Evolutionary conservation across 192 early-diverging fungal species (phyloP).

Genomic region (Funneliformis mosseae): DNA sequence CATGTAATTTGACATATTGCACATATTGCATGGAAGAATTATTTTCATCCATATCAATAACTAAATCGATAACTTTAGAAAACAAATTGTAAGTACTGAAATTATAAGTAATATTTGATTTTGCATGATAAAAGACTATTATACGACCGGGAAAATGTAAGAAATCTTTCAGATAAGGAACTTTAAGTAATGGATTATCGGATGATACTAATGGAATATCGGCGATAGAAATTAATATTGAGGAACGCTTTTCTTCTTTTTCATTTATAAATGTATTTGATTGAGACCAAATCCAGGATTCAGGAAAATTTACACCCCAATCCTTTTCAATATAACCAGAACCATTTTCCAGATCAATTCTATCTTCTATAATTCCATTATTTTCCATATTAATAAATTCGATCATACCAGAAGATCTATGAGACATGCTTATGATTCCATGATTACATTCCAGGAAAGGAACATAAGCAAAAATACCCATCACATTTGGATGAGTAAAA

Average conservation of each 20-base stretch:
- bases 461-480: slow-evolving; percentile 49
- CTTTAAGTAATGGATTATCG: not conserved
- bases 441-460: slow-evolving; percentile 56
- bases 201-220: slow-evolving; percentile 25
- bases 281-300: slow-evolving; percentile 56
- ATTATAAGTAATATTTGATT: slow-evolving; percentile 45
- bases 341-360: slow-evolving; percentile 37
- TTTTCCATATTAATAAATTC: slow-evolving; percentile 28
- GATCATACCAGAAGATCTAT: slow-evolving; percentile 36
- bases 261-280: slow-evolving; percentile 43
- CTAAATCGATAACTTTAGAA: slow-evolving; percentile 26
- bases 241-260: slow-evolving; percentile 32
- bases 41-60: slow-evolving; percentile 27
- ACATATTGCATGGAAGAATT: slow-evolving; percentile 30
- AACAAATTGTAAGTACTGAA: slow-evolving; percentile 41
- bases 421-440: slow-evolving; percentile 47
- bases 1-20: slow-evolving; percentile 35
- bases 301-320: slow-evolving; percentile 54
- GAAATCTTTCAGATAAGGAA: not conserved
- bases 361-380: slow-evolving; percentile 19
- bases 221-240: slow-evolving; percentile 35
- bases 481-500: slow-evolving; percentile 37
- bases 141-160: slow-evolving; percentile 37
- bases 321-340: slow-evolving; percentile 55
- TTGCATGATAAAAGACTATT: slow-evolving; percentile 40